Evolutionary conservation across 2,329 filamentous ascomycete species (phyloP), one percentile per base, ranked within the genome.

Genomic region (Pestalotiopsis sp.): DNA sequence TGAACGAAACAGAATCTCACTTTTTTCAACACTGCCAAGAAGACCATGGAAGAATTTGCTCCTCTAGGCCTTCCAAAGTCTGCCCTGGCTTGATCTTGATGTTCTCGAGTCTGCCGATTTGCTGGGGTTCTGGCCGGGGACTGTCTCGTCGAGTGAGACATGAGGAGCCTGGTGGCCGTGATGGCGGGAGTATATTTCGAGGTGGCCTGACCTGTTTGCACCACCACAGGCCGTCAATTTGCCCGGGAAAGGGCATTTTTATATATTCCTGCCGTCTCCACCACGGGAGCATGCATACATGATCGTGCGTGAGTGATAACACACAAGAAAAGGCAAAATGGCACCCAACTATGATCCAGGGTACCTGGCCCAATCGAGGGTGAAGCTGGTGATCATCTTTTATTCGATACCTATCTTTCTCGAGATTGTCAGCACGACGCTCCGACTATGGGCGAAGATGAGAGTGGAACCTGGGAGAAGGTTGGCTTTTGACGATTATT

Each of bases 361-460:
- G 55, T 76, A 74, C 59, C 65, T 76, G 12, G 75, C 73, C 23
- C 67, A 76, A 68, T 71, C 74, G 36, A 69, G 69, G 64, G 69
- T 70, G 12, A 55, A 67, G 1, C 55, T 74, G 1, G 64, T 73
- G 9, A 73, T 68, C 39, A 68, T 70, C 4, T 73, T 74, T 31
- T 76, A 73, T 45, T 67, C 72, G 1, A 69, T 76, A 3, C 73
- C 75, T 5, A 76, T 76, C 7, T 71, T 73, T 4, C 71, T 76
- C 58, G 72, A 74, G 67, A 68, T 76, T 9, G 13, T 74, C 31
- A 76, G 70, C 63, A 76, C 74, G 2, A 66, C 63, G 4, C 70
- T 72, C 11, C 68, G 75, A 39, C 65, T 75, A 59, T 74, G 66
- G 68, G 71, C 73, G n/a, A 74, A 75, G 55, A 68, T 67, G 25